Percentiles rank a stretch among this genome's conserved stretches.
Conservation (phyloP, 176 grass and related monocot genomes). For the Hordeum marinum region DNA sequence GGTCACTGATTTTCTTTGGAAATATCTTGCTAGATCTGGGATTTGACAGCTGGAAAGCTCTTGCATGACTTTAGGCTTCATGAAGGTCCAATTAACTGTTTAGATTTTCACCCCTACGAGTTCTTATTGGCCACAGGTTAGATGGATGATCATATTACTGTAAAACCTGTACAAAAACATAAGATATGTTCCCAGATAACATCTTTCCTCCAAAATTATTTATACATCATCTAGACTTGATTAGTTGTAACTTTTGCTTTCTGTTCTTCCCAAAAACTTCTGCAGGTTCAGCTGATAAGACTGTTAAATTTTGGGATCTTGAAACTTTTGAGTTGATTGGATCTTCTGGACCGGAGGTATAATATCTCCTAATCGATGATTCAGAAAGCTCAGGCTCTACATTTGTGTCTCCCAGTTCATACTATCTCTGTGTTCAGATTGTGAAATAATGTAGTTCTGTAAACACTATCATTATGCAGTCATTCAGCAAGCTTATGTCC, state of each 20-base stretch:
- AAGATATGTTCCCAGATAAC: background rate
- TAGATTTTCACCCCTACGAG: conserved; percentile 88
- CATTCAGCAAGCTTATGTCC: conserved; percentile 2
- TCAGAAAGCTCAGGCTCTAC: background rate
- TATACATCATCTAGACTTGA: background rate
- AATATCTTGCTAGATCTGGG: conserved; percentile 68
- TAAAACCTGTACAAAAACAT: background rate
- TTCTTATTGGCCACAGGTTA: conserved; percentile 90
- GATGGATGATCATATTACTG: background rate
- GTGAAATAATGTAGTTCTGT: background rate
- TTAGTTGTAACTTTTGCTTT: conserved; percentile 13
- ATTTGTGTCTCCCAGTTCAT: background rate
- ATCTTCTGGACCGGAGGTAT: conserved; percentile 84
- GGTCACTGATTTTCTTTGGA: conserved; percentile 10
- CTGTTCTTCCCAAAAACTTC: conserved; percentile 30
- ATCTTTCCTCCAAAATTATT: background rate
- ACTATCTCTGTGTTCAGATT: background rate
- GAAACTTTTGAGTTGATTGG: conserved; percentile 95
- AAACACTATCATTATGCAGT: background rate
- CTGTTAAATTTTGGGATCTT: conserved; percentile 95
- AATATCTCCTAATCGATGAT: conserved; percentile 16
- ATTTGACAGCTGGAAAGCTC: conserved; percentile 91
- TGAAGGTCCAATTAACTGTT: conserved; percentile 76
- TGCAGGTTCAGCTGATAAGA: conserved; percentile 81
- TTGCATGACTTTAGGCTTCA: conserved; percentile 78